Conservation (phyloP, 495 filamentous ascomycete species). For the Durotheca rogersii region DNA sequence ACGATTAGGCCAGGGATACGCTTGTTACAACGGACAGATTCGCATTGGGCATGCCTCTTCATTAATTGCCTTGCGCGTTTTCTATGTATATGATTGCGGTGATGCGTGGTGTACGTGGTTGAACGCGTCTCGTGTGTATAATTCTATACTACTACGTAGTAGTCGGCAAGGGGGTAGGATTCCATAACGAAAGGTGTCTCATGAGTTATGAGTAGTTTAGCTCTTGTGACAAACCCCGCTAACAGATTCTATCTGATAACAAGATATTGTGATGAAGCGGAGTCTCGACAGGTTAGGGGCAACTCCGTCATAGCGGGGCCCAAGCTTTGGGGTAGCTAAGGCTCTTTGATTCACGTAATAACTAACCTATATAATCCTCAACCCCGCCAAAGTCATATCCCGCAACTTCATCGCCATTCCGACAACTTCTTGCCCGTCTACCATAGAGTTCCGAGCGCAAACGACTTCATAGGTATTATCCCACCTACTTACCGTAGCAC, state of each 20-base stretch:
- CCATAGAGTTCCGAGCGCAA: no score
- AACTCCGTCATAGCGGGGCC: neutral
- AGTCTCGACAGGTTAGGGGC: neutral
- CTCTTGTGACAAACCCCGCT: no score
- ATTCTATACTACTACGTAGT: neutral
- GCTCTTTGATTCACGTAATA: neutral
- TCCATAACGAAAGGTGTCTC: neutral
- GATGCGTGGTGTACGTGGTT: no score
- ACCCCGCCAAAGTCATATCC: neutral
- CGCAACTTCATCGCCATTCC: no score
- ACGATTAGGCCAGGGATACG: constrained; percentile 18
- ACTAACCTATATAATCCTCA: neutral
- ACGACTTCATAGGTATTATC: no score
- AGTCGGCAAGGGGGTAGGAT: neutral
- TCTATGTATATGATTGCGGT: neutral
- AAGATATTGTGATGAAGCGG: no score
- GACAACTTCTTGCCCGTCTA: no score
- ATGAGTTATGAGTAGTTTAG: no score
- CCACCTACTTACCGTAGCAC: no score
- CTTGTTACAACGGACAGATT: neutral
- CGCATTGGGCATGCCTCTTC: neutral
- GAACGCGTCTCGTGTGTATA: no score
- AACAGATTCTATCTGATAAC: no score
- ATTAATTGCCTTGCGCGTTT: neutral
- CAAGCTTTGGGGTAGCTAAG: neutral